Evolutionary conservation across 805 yeast species (phyloP).

Genomic region (Lachancea quebecensis): DNA sequence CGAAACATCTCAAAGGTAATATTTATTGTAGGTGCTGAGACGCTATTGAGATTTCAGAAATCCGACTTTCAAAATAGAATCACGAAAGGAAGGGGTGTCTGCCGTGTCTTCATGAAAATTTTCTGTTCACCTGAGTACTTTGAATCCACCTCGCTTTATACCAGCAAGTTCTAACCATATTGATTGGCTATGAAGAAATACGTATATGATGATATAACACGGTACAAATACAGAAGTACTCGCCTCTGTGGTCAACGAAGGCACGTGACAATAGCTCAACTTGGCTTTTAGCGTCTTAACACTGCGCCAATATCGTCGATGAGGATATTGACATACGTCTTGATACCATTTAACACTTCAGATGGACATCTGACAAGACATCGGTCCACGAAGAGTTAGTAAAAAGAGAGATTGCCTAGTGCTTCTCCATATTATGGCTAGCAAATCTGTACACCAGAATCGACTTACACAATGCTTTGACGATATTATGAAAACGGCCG

Average conservation of each 20-base stretch:
- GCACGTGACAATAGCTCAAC: too few relatives aligned
- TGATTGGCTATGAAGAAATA: not conserved
- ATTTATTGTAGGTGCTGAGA: not conserved
- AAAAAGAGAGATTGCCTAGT: not conserved
- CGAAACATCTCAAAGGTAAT: slow-evolving; percentile 19
- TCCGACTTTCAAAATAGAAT: not conserved
- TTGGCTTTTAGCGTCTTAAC: too few relatives aligned
- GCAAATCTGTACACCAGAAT: slow-evolving; percentile 13
- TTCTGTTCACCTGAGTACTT: not conserved
- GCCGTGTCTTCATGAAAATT: not conserved
- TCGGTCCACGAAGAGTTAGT: not conserved
- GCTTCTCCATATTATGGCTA: not conserved
- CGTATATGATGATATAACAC: too few relatives aligned
- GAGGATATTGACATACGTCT: too few relatives aligned
- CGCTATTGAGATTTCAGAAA: too few relatives aligned
- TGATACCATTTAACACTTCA: too few relatives aligned
- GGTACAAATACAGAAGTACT: too few relatives aligned
- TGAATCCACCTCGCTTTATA: too few relatives aligned
- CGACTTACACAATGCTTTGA: slow-evolving; percentile 29
- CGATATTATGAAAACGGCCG: slow-evolving; percentile 28
- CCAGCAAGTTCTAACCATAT: too few relatives aligned
- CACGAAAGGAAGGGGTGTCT: not conserved
- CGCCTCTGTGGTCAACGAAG: too few relatives aligned
- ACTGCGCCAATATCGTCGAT: too few relatives aligned
- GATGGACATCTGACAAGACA: not conserved